Evolutionary conservation across 2,329 filamentous ascomycete genomes (phyloP).

Genomic region (Scytalidium sp.): DNA sequence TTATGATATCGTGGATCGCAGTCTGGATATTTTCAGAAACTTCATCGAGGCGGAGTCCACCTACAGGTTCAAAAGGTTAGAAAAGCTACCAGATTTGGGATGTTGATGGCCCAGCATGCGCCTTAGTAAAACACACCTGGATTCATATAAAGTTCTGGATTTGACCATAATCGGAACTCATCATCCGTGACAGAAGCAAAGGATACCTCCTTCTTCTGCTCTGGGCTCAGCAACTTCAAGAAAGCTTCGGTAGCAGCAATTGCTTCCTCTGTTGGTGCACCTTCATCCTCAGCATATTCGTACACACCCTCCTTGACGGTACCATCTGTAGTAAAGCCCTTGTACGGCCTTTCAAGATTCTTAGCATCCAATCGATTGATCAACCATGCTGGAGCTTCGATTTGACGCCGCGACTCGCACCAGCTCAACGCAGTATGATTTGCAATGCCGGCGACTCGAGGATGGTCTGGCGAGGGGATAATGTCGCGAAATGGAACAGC

Average conservation of each 20-base stretch:
- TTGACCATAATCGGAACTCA: constrained; percentile 26
- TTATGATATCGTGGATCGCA: constrained; percentile 20
- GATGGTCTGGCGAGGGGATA: constrained; percentile 18
- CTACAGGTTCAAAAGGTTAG: constrained; percentile 4
- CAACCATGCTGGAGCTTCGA: constrained; percentile 26
- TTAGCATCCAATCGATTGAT: constrained; percentile 26
- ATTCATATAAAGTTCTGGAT: constrained; percentile 27
- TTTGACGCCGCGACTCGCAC: constrained; percentile 25
- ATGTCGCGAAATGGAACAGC: constrained; percentile 25
- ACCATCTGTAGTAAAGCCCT: constrained; percentile 26
- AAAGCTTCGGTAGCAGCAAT: constrained; percentile 13
- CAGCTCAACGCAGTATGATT: constrained; percentile 22
- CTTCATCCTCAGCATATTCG: constrained; percentile 24
- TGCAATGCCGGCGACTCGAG: constrained; percentile 23
- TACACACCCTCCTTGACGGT: constrained; percentile 21
- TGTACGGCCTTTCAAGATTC: constrained; percentile 26
- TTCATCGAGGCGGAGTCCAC: constrained; percentile 24
- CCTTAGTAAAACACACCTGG: constrained; percentile 20
- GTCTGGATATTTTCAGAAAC: constrained; percentile 17
- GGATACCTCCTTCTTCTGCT: constrained; percentile 18
- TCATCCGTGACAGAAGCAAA: constrained; percentile 22
- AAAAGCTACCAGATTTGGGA: background rate
- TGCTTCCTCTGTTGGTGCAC: constrained; percentile 23
- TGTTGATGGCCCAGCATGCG: background rate
- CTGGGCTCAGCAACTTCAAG: constrained; percentile 14